Conservation (phyloP, 1,284 basidiomycete genomes). For the Porphyrellus sp. region DNA sequence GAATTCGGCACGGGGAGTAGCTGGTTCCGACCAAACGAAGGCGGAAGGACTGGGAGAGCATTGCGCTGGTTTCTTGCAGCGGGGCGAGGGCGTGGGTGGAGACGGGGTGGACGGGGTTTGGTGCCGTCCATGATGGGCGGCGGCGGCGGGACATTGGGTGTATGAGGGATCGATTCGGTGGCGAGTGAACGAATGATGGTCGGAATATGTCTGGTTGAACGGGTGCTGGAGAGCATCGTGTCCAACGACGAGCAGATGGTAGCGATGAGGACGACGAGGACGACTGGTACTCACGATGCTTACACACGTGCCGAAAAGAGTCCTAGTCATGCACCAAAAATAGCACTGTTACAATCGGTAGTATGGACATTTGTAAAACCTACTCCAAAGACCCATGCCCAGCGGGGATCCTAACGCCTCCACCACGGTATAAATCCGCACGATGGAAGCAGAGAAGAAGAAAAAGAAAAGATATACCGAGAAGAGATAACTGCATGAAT, state of each 20-base stretch:
- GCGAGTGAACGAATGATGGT: slow-evolving; percentile 23
- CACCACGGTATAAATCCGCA: slow-evolving; percentile 7
- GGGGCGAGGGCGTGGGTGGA: slow-evolving; percentile 54
- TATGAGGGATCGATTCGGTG: slow-evolving; percentile 29
- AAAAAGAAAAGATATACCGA: slow-evolving; percentile 4
- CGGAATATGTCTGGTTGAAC: slow-evolving; percentile 17
- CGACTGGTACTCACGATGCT: not conserved
- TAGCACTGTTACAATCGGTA: slow-evolving; percentile 7
- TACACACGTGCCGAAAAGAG: slow-evolving; percentile 16
- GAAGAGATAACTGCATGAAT: slow-evolving; percentile 16
- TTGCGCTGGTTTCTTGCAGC: slow-evolving; percentile 39
- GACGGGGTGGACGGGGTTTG: slow-evolving; percentile 26
- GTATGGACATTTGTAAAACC: slow-evolving; percentile 1
- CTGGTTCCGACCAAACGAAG: slow-evolving; percentile 79
- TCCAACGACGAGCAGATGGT: slow-evolving; percentile 12
- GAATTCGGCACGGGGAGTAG: slow-evolving; percentile 72
- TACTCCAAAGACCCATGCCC: slow-evolving; percentile 15
- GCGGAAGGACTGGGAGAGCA: slow-evolving; percentile 55
- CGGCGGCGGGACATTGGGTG: slow-evolving; percentile 19
- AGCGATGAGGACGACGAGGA: not conserved
- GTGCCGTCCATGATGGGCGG: slow-evolving; percentile 20
- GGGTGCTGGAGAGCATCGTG: slow-evolving; percentile 28
- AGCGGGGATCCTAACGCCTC: slow-evolving; percentile 12
- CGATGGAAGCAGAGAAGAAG: not conserved
- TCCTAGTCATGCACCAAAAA: not conserved